Percentiles rank a stretch among this genome's conserved stretches.
phyloP scores from a whole-genome alignment of 2,329 filamentous ascomycete species.

The Samsoniella hepiali region DNA sequence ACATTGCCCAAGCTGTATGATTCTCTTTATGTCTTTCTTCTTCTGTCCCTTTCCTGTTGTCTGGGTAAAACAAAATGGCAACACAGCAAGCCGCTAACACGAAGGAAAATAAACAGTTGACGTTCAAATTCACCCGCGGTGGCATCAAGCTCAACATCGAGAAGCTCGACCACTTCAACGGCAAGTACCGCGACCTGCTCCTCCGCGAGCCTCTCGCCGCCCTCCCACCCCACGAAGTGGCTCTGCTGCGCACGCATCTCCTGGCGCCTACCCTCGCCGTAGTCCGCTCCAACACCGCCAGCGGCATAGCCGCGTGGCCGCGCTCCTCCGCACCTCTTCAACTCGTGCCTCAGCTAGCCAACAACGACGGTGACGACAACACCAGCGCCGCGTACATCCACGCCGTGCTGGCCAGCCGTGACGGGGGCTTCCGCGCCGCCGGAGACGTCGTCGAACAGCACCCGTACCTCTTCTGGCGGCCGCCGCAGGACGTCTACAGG shows the following conservation, averaged over 20 bases:
- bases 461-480: constrained; percentile 39
- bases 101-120: constrained; percentile 52
- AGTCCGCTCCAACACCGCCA: constrained; percentile 25
- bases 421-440: constrained; percentile 26
- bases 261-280: constrained; percentile 25
- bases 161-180: constrained; percentile 80
- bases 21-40: not conserved
- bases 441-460: constrained; percentile 28
- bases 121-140: constrained; percentile 84
- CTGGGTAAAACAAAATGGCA: not conserved
- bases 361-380: not conserved
- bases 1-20: constrained; percentile 65
- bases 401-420: constrained; percentile 24
- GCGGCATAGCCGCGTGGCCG: not conserved
- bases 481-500: constrained; percentile 31
- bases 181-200: constrained; percentile 51
- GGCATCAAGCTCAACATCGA: constrained; percentile 78
- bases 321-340: constrained; percentile 20
- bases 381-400: constrained; percentile 25
- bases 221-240: constrained; percentile 25
- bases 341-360: constrained; percentile 27
- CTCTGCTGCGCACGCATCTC: constrained; percentile 26
- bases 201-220: constrained; percentile 27
- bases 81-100: not conserved
- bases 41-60: no score